These are phyloP conservation scores for Gautieria morchelliformis DNA, from an alignment of 768 basidiomycete genomes.

Conservation along the genomic window DNA sequence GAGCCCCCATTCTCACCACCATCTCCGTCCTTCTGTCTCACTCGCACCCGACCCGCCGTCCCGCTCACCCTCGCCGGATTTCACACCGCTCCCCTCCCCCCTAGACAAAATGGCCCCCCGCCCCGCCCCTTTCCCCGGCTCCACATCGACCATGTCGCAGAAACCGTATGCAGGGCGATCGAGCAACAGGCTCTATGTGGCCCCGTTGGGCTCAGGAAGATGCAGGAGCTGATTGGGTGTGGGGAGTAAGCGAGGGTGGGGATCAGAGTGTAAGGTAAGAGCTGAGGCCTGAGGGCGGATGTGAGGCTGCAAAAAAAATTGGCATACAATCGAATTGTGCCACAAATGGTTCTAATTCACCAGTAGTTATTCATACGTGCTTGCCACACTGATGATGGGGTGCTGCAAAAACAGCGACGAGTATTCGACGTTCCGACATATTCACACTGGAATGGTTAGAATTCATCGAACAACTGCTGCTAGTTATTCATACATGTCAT, in stretches of 20 bases:
- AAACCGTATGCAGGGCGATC: conserved; percentile 55
- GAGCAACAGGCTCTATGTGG: conserved; percentile 40
- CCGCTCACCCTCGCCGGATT: no score
- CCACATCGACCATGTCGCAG: conserved; percentile 92
- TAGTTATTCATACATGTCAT: conserved; percentile 46
- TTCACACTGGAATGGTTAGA: not conserved
- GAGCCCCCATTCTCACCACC: no score
- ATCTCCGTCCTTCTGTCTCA: no score
- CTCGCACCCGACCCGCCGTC: conserved; percentile 16
- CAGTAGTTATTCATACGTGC: no score
- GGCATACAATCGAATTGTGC: no score
- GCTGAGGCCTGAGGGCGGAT: no score
- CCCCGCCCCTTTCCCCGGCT: conserved; percentile 85
- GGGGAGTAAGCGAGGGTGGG: not conserved
- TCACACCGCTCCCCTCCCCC: conserved; percentile 36
- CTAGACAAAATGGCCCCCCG: conserved; percentile 65
- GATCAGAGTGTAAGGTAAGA: no score
- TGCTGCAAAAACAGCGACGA: not conserved
- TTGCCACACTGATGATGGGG: not conserved
- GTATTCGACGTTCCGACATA: not conserved
- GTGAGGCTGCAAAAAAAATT: no score
- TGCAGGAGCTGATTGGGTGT: conserved; percentile 75
- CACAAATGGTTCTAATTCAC: no score
- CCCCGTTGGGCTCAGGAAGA: conserved; percentile 57
- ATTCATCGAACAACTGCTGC: not conserved